phyloP scores from a whole-genome alignment of 2,329 filamentous ascomycete species.

The Alternaria triticina region DNA sequence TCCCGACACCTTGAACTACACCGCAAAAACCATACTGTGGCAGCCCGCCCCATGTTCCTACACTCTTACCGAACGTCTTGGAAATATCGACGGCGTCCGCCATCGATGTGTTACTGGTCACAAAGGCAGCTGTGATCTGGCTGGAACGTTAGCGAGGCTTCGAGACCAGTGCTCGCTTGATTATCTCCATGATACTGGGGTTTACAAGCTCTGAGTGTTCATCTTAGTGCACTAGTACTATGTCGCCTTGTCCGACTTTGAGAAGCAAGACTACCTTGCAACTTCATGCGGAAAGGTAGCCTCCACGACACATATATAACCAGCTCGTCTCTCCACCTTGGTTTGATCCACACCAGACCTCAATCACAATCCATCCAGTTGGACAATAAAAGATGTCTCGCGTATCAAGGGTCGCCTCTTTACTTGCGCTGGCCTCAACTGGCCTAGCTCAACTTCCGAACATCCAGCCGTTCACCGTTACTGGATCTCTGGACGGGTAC shows the following conservation, averaged over 20 bases:
- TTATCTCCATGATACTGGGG: background rate
- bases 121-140: background rate
- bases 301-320: slow-evolving; percentile 17
- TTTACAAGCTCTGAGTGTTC: background rate
- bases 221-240: background rate
- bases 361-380: background rate
- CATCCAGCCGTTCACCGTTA: slow-evolving; percentile 34
- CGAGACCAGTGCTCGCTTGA: slow-evolving; percentile 9
- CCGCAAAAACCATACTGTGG: background rate
- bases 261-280: background rate
- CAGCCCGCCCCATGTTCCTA: background rate
- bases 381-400: slow-evolving; percentile 24
- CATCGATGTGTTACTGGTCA: slow-evolving; percentile 4
- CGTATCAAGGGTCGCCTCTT: slow-evolving; percentile 16
- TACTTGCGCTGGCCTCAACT: slow-evolving; percentile 27
- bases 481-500: slow-evolving; percentile 39
- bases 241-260: background rate
- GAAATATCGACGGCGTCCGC: slow-evolving; percentile 33
- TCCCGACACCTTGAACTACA: background rate
- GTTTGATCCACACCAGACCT: slow-evolving; percentile 1
- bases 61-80: slow-evolving; percentile 27
- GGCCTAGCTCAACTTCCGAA: slow-evolving; percentile 28
- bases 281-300: background rate
- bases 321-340: background rate
- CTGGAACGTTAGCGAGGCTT: slow-evolving; percentile 2